These are phyloP conservation scores for Exophiala sideris DNA, from an alignment of 2,329 filamentous ascomycete genomes.

Conservation along the genomic window DNA sequence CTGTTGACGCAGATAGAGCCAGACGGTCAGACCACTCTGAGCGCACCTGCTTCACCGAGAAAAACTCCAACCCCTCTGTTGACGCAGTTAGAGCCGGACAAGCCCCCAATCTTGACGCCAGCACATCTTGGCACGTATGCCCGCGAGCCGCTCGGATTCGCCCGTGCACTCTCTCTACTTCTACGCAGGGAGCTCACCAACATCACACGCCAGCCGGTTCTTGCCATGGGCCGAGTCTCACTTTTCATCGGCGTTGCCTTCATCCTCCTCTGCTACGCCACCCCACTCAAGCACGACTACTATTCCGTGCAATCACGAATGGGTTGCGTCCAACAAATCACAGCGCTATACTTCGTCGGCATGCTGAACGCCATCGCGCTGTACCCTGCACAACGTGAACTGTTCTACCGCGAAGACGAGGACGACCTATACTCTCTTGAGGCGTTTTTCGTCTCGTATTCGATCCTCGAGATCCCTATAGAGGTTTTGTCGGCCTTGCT, in stretches of 20 bases:
- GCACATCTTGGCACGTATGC: not conserved
- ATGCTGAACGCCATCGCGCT: slow-evolving; percentile 77
- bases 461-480: slow-evolving; percentile 67
- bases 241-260: slow-evolving; percentile 63
- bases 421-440: slow-evolving; percentile 69
- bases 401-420: slow-evolving; percentile 73
- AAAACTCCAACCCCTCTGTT: not conserved
- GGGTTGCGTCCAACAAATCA: slow-evolving; percentile 69
- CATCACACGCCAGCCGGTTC: slow-evolving; percentile 58
- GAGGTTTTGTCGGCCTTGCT: slow-evolving; percentile 63
- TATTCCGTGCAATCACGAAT: slow-evolving; percentile 68
- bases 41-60: not conserved
- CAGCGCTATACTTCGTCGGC: slow-evolving; percentile 65
- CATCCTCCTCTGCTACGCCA: slow-evolving; percentile 66
- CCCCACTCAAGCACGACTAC: slow-evolving; percentile 67
- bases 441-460: slow-evolving; percentile 68
- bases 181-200: slow-evolving; percentile 67
- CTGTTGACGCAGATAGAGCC: not conserved
- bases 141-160: not conserved
- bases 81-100: not conserved
- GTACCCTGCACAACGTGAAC: slow-evolving; percentile 68
- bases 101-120: not conserved
- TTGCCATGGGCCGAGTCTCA: slow-evolving; percentile 57
- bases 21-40: not conserved
- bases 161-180: slow-evolving; percentile 52